These are phyloP conservation scores for Rhynchosporium graminicola DNA, from an alignment of 2,329 filamentous ascomycete species.

Conservation along the genomic window DNA sequence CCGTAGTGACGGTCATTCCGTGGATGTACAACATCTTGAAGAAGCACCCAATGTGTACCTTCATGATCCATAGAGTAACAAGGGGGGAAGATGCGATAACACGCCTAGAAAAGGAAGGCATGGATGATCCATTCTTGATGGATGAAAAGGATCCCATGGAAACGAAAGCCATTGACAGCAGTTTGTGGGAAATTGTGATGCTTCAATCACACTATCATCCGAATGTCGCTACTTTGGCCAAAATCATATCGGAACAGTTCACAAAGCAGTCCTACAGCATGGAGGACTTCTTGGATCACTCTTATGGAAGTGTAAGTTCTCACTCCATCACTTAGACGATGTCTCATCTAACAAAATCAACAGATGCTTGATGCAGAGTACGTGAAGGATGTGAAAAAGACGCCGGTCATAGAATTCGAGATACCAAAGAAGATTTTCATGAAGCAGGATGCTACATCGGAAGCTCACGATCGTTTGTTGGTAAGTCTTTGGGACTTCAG, in stretches of 20 bases:
- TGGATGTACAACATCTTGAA: conserved; percentile 96
- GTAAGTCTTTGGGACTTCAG: conserved; percentile 63
- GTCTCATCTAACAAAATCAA: conserved; percentile 40
- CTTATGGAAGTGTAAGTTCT: conserved; percentile 72
- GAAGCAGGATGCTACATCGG: conserved; percentile 49
- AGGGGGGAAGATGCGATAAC: conserved; percentile 59
- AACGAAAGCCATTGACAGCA: conserved; percentile 86
- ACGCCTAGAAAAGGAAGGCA: conserved; percentile 59
- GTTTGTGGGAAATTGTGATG: conserved; percentile 91
- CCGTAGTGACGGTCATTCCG: conserved; percentile 84
- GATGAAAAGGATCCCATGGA: conserved; percentile 79
- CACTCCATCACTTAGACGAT: background rate
- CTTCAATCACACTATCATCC: conserved; percentile 94
- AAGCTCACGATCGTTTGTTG: conserved; percentile 55
- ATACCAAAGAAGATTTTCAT: conserved; percentile 61
- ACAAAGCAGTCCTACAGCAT: conserved; percentile 93
- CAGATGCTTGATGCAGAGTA: conserved; percentile 84
- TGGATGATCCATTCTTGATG: conserved; percentile 74
- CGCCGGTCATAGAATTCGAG: conserved; percentile 87
- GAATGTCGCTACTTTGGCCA: conserved; percentile 90
- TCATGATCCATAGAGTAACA: conserved; percentile 86
- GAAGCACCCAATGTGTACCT: conserved; percentile 85
- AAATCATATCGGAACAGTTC: conserved; percentile 94
- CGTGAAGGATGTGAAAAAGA: conserved; percentile 78
- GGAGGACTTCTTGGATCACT: conserved; percentile 97